Base-by-base conservation (phyloP, 306 rosid species). In the Trifolium fragiferum region DNA sequence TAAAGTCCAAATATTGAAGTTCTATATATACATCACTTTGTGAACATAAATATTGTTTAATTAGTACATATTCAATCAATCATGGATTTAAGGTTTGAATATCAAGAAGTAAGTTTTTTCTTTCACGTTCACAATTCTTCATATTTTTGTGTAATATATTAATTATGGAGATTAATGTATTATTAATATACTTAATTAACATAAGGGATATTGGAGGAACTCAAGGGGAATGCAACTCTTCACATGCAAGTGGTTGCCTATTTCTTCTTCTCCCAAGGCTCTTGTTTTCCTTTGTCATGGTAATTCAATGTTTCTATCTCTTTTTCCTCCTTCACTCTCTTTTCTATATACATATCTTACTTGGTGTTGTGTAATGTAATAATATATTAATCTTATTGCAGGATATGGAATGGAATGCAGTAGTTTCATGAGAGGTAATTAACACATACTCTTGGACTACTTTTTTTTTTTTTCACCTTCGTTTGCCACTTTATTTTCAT, bases 401-500 rank as follows among this genome's bases (percentile, higher is more conserved):
- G 97, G 93, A 8, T 92, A 92, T 75, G 97, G 96, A 69, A 85
- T 90, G 93, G 97, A 92, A 83, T 92, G 93, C 82, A 81, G 96
- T 61, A 69, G 77, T n/a, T 92, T 84, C 89, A 92, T 90, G 96
- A 88, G 66, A 87, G 98, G 98, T 92, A 83, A 7, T 51, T 47
- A 47, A 80, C 77, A 54, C 83, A 72, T 84, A 37, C 43, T 67
- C 72, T 43, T 14, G 54, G 12, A 12, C 13, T 66, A 10, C 15
- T 10, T 38, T 10, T 4, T 20, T 10, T 4, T 20, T 10, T 7
- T 13, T 5, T 7, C 7, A 10, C 5, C 3, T 13, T 27, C 16
- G 0, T 14, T 27, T 59, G 6, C 7, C 9, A 1, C 8, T 16
- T 64, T 16, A 3, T 30, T 3, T 6, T 8, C 16, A 1, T 51